Percentiles rank a stretch among this genome's conserved stretches.
Conservation (phyloP, 2,329 filamentous ascomycete species). For the Cordyceps pruinosa region DNA sequence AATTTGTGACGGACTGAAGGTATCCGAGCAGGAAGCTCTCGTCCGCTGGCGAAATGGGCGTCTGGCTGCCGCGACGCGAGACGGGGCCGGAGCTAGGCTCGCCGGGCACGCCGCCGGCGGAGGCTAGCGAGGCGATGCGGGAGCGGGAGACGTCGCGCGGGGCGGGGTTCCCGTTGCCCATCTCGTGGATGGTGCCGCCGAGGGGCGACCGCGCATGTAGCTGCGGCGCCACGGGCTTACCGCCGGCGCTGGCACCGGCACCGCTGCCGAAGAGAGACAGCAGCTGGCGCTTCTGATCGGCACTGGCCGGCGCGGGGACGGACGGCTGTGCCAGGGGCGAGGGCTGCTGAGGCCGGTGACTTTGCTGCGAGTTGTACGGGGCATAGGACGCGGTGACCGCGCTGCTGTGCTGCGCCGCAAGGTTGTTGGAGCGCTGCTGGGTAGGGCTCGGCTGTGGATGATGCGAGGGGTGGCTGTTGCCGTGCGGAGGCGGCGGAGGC, state of each 20-base stretch:
- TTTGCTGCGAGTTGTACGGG: background rate
- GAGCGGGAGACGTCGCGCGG: constrained; percentile 22
- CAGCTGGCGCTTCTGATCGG: constrained; percentile 39
- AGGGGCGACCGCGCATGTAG: constrained; percentile 6
- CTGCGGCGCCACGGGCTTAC: background rate
- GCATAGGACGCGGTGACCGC: background rate
- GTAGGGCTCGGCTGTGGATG: constrained; percentile 11
- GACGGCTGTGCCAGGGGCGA: background rate
- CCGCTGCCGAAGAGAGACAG: constrained; percentile 54
- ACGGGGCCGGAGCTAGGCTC: constrained; percentile 22
- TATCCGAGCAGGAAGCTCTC: constrained; percentile 72
- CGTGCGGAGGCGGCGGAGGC: constrained; percentile 14
- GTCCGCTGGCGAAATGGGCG: constrained; percentile 60
- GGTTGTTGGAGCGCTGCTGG: background rate
- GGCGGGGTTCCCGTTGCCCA: constrained; percentile 9
- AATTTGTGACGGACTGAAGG: constrained; percentile 50
- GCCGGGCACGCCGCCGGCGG: constrained; percentile 23
- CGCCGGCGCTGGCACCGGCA: constrained; percentile 24
- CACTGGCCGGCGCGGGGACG: constrained; percentile 14
- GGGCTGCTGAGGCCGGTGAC: constrained; percentile 15
- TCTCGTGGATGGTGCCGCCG: constrained; percentile 8
- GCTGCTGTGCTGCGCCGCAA: background rate
- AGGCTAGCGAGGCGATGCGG: constrained; percentile 38
- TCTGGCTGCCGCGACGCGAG: constrained; percentile 42
- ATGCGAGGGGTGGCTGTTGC: constrained; percentile 29